Conservation (phyloP, 441 rosid species). For the Lepidium campestre region DNA sequence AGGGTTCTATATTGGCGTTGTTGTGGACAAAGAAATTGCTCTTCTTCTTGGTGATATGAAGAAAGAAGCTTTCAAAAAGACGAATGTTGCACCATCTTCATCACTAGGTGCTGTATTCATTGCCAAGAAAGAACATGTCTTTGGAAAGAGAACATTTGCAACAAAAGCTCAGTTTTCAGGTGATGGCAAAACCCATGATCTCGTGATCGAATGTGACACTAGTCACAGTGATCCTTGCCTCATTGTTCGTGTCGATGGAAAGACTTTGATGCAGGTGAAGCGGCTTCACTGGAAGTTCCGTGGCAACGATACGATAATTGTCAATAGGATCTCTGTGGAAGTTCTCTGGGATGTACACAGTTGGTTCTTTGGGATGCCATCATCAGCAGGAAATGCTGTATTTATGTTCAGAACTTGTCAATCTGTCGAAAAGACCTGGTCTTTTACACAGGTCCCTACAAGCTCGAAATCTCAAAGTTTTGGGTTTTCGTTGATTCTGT, state of each 20-base stretch:
- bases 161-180: conserved; percentile 63
- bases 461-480: conserved; percentile 52
- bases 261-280: conserved; percentile 71
- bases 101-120: conserved; percentile 43
- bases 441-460: conserved; percentile 41
- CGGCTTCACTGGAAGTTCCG: conserved; percentile 89
- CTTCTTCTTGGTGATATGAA: conserved; percentile 80
- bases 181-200: conserved; percentile 71
- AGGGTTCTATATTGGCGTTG: conserved; percentile 63
- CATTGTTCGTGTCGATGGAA: conserved; percentile 68
- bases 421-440: conserved; percentile 42
- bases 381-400: conserved; percentile 66
- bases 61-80: conserved; percentile 71
- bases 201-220: conserved; percentile 74
- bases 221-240: conserved; percentile 65
- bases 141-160: conserved; percentile 72
- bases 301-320: conserved; percentile 73
- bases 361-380: conserved; percentile 75
- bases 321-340: conserved; percentile 82
- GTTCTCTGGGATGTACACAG: conserved; percentile 95
- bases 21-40: conserved; percentile 53
- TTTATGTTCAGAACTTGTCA: conserved; percentile 83
- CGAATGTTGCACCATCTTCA: conserved; percentile 31
- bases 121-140: conserved; percentile 72
- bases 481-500: conserved; percentile 71